A percentile compares a stretch with the other conserved stretches of the same genome.
These are phyloP conservation scores for Nyssa sinensis DNA, from an alignment of 148 eudicot species.

Conservation along the genomic window DNA sequence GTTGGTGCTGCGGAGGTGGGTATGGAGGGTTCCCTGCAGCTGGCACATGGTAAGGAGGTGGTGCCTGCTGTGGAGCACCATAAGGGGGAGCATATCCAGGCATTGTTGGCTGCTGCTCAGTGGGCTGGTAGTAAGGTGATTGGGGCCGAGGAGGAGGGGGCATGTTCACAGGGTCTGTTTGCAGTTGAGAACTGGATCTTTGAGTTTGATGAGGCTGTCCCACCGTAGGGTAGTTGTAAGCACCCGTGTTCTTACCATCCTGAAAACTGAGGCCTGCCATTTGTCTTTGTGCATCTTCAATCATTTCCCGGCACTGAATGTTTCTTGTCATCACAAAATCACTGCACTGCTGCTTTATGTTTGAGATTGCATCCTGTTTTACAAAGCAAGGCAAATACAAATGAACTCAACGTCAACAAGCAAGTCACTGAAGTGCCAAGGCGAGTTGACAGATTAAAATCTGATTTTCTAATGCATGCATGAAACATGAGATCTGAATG, in stretches of 20 bases:
- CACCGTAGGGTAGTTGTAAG: slow-evolving; percentile 59
- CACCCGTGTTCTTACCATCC: slow-evolving; percentile 46
- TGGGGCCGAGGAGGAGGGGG: slow-evolving; percentile 51
- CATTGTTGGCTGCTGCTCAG: slow-evolving; percentile 49
- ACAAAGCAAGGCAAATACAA: neutral
- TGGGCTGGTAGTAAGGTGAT: slow-evolving; percentile 52
- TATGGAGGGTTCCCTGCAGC: slow-evolving; percentile 37
- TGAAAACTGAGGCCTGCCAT: slow-evolving; percentile 84
- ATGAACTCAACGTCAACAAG: neutral
- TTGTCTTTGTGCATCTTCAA: slow-evolving; percentile 81
- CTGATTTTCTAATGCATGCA: too few species aligned
- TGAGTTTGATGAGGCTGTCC: slow-evolving; percentile 57
- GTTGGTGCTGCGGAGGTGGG: slow-evolving; percentile 54
- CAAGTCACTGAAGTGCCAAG: neutral
- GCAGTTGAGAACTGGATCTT: slow-evolving; percentile 52
- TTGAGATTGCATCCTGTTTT: slow-evolving; percentile 87
- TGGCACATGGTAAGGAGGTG: slow-evolving; percentile 44
- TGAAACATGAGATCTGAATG: too few species aligned
- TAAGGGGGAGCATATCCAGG: slow-evolving; percentile 52
- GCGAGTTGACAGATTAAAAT: slow-evolving; percentile 2
- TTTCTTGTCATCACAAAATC: slow-evolving; percentile 95
- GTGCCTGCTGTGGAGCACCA: slow-evolving; percentile 38
- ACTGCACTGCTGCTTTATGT: slow-evolving; percentile 86
- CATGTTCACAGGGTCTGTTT: slow-evolving; percentile 34
- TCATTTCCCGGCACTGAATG: slow-evolving; percentile 96